A percentile compares a stretch with the other conserved stretches of the same genome.
Evolutionary conservation across 306 rosid species (phyloP).

Genomic region (Glycine soja): DNA sequence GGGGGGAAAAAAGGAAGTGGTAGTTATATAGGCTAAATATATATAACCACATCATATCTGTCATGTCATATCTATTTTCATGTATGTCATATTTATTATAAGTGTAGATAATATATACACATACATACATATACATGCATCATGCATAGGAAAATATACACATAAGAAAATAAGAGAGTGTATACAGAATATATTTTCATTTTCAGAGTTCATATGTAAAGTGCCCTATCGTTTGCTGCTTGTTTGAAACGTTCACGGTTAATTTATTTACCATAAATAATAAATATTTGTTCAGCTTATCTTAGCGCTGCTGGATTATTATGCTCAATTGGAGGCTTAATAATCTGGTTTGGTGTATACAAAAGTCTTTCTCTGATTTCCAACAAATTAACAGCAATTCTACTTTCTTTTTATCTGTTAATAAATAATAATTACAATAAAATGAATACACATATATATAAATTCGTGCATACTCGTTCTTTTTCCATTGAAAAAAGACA

Average conservation of each 20-base stretch:
- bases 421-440: no score
- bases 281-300: not conserved
- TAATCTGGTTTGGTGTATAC: not conserved
- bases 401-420: no score
- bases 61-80: not conserved
- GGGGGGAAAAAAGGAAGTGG: not conserved
- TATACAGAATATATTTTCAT: conserved; percentile 20
- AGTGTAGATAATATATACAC: conserved; percentile 3
- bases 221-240: not conserved
- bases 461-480: no score
- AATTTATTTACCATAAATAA: conserved; percentile 2
- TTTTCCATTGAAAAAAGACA: not conserved
- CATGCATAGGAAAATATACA: not conserved
- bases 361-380: no score
- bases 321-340: not conserved
- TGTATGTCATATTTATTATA: conserved; percentile 1
- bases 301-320: not conserved
- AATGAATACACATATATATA: no score
- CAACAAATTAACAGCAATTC: no score
- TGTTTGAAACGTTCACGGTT: conserved; percentile 9
- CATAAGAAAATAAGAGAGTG: conserved; percentile 26
- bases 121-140: not conserved
- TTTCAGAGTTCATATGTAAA: not conserved
- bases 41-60: not conserved
- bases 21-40: conserved; percentile 13